Base-by-base conservation (phyloP, 768 basidiomycete genomes). In the Phanerochaete sordida region DNA sequence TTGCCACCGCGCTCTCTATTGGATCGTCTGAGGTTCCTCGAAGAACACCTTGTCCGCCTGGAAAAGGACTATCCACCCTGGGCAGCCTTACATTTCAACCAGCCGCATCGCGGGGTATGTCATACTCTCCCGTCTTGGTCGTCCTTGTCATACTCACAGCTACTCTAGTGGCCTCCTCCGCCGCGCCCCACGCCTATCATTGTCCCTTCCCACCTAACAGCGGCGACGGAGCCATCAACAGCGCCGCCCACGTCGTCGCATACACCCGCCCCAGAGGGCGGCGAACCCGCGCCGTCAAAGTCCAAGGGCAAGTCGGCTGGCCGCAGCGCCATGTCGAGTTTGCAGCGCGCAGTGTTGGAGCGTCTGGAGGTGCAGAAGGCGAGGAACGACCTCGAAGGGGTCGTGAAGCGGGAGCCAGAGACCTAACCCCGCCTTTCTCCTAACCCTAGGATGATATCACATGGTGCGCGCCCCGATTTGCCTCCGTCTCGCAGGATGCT, bases 31-130 rank as follows among this genome's bases (percentile, higher is more conserved):
- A 83, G 84, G 62, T 85, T 83, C 62, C 71, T 93, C 1, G 91
- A 93, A 70, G 87, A 91, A 37, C 90, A 92, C 65, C 80, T 93
- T 60, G 78, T 88, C 37, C 80, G 79, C 52, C 76, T 93, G 1
- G 91, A 93, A 70, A 89, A 84, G 66, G 90, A 91, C 55, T 92
- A 90, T 66, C 91, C 91, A 2, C 89, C 91, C 5, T 93, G 91
- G 91, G 89, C 91, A 0, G 90, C 91, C 8, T 74, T 93, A n/a
- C 91, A 93, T 68, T 93, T 93, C 70, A 91, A 89, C 58, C 91
- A 93, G 68, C 91, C 91, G 2, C 81, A 84, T 65, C 84, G 91
- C 59, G 88, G 86, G 27, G 91, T 93, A 74, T 50, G 88, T 80
- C 4, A 57, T 35, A 58, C 57, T 27, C 37, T 44, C 43, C 13